Base-by-base conservation (phyloP, 1,284 basidiomycete species). In the Xerocomus minutiporus region DNA sequence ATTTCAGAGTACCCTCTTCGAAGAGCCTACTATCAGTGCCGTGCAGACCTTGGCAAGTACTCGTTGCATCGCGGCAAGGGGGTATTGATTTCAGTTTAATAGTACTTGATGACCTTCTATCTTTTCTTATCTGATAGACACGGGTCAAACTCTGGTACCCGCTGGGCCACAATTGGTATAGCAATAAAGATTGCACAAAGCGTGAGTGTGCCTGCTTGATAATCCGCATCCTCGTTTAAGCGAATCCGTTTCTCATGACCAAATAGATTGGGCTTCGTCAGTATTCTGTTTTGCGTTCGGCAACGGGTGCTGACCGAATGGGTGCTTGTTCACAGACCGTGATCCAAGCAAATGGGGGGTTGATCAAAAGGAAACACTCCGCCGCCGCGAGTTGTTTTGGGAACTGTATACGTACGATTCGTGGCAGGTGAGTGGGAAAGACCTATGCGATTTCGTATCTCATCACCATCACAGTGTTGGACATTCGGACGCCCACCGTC, bases 51-150 rank as follows among this genome's bases (percentile, higher is more conserved):
- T 89, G 68, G 86, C 84, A 67, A 61, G 82, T 72, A 40, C 49
- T 52, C 34, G 55, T 50, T 34, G 15, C 34, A 45, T 60, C 51
- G 6, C n/a, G 0, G 8, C 23, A 41, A 29, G 9, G 4, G 8
- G 29, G 54, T 57, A 41, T 54, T 67, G 45, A 63, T 55, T 9
- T 43, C 42, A 12, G 8, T 12, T 38, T 46, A 31, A 25, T 59
- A 89, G 86, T 86, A 81, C 66, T 72, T 89, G 57, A 89, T 89
- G 85, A 81, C 84, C 1, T 88, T 81, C 65, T 89, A 87, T 62
- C 76, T 88, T 26, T 88, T 88, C 71, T 71, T 89, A 54, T 77
- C 81, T 51, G 86, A 89, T 68, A 77, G 85, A 57, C 84, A 88
- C 65, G 85, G 85, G 15, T 82, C 78, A 26, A 80, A 77, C 58